Base-by-base conservation (phyloP, 2,329 filamentous ascomycete genomes). In the Polychaeton citri region DNA sequence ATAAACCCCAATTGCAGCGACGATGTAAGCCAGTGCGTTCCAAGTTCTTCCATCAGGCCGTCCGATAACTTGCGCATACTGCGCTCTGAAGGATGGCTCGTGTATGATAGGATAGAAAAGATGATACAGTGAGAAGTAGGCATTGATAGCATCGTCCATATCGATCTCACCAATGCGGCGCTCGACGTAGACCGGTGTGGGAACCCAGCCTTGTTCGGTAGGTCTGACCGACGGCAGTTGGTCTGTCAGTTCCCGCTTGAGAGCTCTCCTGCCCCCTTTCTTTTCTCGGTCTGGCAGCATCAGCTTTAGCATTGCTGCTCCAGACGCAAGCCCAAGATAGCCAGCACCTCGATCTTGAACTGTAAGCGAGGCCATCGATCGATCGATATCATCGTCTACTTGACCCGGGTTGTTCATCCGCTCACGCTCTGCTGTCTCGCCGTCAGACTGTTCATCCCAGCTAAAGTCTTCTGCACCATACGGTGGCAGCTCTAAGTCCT, bases 121-220 rank as follows among this genome's bases (percentile, higher is more conserved):
- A 42, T 68, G 63, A 41, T 67, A 68, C 17, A 64, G 55, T 15
- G 56, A 44, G 37, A 68, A 69, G 43, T 64, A 69, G 1, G 61
- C 58, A 38, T 67, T 60, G 38, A 50, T 46, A 2, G 49, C 47
- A 4, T 42, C 40, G 36, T 54, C 45, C 13, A 52, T 39, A 38
- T 53, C 49, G 33, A 53, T 48, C 30, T 50, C 45, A 30, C 45
- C 43, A 8, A 55, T 48, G 5, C 44, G 46, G 7, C 47, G 39
- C 21, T 44, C 43, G 28, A 33, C 36, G 15, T 39, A 45, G 9
- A 50, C 39, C 8, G 45, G 42, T 4, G 47, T 49, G 3, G 44
- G 44, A 1, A 50, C 41, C 46, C 45, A 45, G 10, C 43, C 43
- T 24, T 40, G 10, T 33, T 20, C 21, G 7, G 30, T 17, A 15